Evolutionary conservation across 1,139 yeast species (phyloP).

Genomic region (Suhomyces bolitotheri): DNA sequence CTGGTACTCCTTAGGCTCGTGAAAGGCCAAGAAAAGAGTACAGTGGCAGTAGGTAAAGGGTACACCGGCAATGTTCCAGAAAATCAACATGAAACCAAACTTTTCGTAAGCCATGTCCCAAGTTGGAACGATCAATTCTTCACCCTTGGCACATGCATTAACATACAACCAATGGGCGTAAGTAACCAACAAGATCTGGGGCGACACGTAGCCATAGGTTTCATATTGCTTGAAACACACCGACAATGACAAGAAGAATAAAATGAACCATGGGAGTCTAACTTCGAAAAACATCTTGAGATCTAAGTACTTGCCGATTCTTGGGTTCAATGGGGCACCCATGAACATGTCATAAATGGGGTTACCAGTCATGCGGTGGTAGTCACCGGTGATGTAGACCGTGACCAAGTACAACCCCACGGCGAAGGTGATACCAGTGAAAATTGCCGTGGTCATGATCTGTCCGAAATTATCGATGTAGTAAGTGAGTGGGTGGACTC

Average conservation of each 20-base stretch:
- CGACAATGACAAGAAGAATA: conserved; percentile 76
- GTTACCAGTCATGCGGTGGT: conserved; percentile 89
- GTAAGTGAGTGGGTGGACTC: conserved; percentile 69
- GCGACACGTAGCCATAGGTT: conserved; percentile 71
- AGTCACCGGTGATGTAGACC: conserved; percentile 64
- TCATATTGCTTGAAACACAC: conserved; percentile 79
- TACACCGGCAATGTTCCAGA: conserved; percentile 99
- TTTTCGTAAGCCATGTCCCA: conserved; percentile 99
- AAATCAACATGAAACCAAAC: conserved; percentile 95
- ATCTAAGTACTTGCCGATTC: conserved; percentile 83
- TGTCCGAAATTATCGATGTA: conserved; percentile 83
- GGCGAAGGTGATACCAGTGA: conserved; percentile 71
- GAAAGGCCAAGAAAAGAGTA: conserved; percentile 77
- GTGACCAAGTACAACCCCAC: conserved; percentile 64
- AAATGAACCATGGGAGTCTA: conserved; percentile 93
- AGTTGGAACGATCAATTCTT: conserved; percentile 93
- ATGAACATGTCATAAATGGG: conserved; percentile 87
- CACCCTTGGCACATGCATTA: conserved; percentile 97
- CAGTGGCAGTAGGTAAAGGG: conserved; percentile 97
- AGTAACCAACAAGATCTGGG: conserved; percentile 72
- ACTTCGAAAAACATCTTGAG: conserved; percentile 97
- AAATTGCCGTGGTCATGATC: conserved; percentile 88
- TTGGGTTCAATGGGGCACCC: conserved; percentile 97
- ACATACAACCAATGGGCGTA: conserved; percentile 93
- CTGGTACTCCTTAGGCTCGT: conserved; percentile 76